phyloP scores from a whole-genome alignment of 305 asterid genomes.

The Andrographis paniculata region DNA sequence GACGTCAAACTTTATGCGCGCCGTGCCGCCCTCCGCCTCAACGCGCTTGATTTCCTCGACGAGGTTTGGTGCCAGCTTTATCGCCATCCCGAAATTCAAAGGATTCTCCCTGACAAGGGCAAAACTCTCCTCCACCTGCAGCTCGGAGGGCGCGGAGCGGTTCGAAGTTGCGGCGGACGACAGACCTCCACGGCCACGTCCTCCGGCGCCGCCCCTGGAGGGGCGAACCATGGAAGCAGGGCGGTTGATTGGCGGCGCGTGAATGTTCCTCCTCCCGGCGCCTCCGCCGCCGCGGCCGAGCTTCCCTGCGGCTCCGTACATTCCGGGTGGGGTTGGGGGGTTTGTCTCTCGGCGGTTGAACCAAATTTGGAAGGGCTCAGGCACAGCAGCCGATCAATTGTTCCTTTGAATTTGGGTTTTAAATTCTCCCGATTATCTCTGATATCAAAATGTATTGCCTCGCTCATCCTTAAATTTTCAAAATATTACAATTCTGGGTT shows the following conservation, averaged over 20 bases:
- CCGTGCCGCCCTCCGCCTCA: constrained; percentile 66
- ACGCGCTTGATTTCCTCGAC: constrained; percentile 97
- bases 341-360: constrained; percentile 9
- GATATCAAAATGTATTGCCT: too few species aligned
- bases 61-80: constrained; percentile 77
- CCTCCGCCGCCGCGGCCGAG: constrained; percentile 56
- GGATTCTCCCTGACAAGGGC: constrained; percentile 74
- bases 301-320: constrained; percentile 80
- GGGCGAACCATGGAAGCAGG: constrained; percentile 38
- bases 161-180: constrained; percentile 27
- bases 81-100: constrained; percentile 82
- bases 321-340: constrained; percentile 34
- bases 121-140: constrained; percentile 71
- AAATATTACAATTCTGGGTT: too few species aligned
- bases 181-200: constrained; percentile 34
- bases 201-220: constrained; percentile 46
- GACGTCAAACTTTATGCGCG: constrained; percentile 80
- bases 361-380: too few species aligned
- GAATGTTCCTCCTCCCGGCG: constrained; percentile 54
- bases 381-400: constrained; percentile 31
- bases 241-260: constrained; percentile 48
- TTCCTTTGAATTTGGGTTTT: constrained; percentile 31
- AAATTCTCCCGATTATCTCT: constrained; percentile 20
- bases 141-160: constrained; percentile 27
- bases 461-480: too few species aligned